Percentiles rank a stretch among this genome's conserved stretches.
Conservation (phyloP, 768 basidiomycete species). For the Sarcodon sp. region DNA sequence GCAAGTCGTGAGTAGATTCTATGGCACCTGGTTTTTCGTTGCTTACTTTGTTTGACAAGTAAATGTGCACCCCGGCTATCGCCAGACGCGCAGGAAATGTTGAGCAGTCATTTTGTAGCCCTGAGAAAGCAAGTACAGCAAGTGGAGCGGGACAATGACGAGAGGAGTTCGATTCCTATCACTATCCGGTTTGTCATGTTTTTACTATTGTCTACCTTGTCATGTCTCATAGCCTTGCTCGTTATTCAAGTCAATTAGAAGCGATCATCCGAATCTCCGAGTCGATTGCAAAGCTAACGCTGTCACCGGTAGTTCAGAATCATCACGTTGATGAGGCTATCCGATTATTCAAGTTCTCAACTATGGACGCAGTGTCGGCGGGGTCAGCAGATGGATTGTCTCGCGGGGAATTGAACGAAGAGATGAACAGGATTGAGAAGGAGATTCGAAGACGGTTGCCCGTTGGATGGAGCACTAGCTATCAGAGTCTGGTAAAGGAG, state of each 20-base stretch:
- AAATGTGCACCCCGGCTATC: constrained; percentile 96
- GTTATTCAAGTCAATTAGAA: constrained; percentile 67
- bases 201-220: constrained; percentile 1
- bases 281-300: constrained; percentile 86
- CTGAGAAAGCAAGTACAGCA: constrained; percentile 90
- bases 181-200: constrained; percentile 68
- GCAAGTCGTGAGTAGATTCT: constrained; percentile 58
- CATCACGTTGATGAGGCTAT: constrained; percentile 98
- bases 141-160: constrained; percentile 94
- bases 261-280: constrained; percentile 99
- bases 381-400: constrained; percentile 90
- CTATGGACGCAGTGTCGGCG: constrained; percentile 97
- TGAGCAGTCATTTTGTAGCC: constrained; percentile 90
- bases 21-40: neutral
- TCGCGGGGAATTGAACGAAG: constrained; percentile 84
- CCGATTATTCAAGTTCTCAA: constrained; percentile 95
- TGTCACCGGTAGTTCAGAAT: constrained; percentile 74
- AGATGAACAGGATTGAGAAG: constrained; percentile 83
- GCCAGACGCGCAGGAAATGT: constrained; percentile 88
- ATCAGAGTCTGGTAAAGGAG: constrained; percentile 84
- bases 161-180: constrained; percentile 95
- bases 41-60: constrained; percentile 24
- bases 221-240: neutral
- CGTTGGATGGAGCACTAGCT: constrained; percentile 95
- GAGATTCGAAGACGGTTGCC: constrained; percentile 76